These are phyloP conservation scores for Naganishia sp. DNA, from an alignment of 1,284 basidiomycete genomes.

Conservation along the genomic window DNA sequence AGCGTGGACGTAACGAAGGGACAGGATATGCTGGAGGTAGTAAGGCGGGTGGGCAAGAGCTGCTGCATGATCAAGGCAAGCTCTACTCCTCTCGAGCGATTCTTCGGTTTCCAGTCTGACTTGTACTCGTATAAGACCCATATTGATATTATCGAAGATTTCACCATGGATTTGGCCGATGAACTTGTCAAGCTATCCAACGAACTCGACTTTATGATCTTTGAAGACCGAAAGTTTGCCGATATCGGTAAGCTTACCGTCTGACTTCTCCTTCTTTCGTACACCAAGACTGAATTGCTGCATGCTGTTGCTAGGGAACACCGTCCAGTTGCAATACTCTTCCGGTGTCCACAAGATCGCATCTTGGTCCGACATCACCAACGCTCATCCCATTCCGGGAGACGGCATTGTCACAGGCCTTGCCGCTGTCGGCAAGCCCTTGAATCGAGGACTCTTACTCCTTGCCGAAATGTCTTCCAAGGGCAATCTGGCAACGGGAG, in stretches of 20 bases:
- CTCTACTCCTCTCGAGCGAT: background rate
- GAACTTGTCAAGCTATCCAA: slow-evolving; percentile 69
- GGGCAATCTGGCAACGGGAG: slow-evolving; percentile 79
- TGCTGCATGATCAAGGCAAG: slow-evolving; percentile 91
- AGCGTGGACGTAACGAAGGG: slow-evolving; percentile 90
- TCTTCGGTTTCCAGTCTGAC: background rate
- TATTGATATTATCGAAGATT: slow-evolving; percentile 93
- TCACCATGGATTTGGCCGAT: slow-evolving; percentile 71
- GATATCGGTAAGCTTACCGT: slow-evolving; percentile 74
- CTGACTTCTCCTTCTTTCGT: slow-evolving; percentile 36
- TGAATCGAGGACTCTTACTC: slow-evolving; percentile 82
- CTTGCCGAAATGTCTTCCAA: slow-evolving; percentile 96
- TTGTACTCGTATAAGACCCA: slow-evolving; percentile 69
- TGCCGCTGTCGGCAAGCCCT: slow-evolving; percentile 76
- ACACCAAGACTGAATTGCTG: slow-evolving; percentile 1
- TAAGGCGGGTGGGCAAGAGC: slow-evolving; percentile 82
- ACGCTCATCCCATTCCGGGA: slow-evolving; percentile 93
- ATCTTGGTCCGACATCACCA: slow-evolving; percentile 95
- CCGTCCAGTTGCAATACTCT: slow-evolving; percentile 91
- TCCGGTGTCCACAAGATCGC: slow-evolving; percentile 92
- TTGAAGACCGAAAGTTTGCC: slow-evolving; percentile 98
- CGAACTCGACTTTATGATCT: slow-evolving; percentile 92
- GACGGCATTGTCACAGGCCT: slow-evolving; percentile 90
- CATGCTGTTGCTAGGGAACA: slow-evolving; percentile 70
- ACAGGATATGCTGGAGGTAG: slow-evolving; percentile 77